Percentiles rank a stretch among this genome's conserved stretches.
Evolutionary conservation across 1,284 basidiomycete genomes (phyloP).

Genomic region (Ustilago bromivora): DNA sequence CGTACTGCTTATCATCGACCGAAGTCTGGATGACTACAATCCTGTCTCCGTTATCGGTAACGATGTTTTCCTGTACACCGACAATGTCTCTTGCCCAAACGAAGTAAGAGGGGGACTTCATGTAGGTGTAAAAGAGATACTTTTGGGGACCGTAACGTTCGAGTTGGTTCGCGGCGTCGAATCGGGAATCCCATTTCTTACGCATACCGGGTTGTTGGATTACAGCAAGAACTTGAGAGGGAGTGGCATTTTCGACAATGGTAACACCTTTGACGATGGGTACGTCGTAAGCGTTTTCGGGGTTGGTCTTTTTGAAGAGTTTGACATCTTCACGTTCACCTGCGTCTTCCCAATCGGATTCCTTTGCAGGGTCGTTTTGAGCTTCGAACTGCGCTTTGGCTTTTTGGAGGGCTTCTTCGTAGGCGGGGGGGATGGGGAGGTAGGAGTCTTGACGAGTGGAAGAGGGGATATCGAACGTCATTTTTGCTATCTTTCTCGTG

Average conservation of each 20-base stretch:
- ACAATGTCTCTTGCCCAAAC: conserved; percentile 66
- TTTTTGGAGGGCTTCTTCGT: conserved; percentile 52
- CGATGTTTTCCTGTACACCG: conserved; percentile 59
- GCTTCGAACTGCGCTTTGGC: conserved; percentile 46
- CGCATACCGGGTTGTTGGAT: conserved; percentile 64
- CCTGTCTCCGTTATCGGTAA: conserved; percentile 32
- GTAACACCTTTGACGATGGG: conserved; percentile 60
- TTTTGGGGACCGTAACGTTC: conserved; percentile 40
- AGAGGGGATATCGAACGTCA: conserved; percentile 60
- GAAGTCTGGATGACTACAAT: conserved; percentile 57
- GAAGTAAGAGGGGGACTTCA: conserved; percentile 64
- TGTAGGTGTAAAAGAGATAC: conserved; percentile 59
- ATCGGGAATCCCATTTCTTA: conserved; percentile 64
- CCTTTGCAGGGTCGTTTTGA: conserved; percentile 46
- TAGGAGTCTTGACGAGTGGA: conserved; percentile 36
- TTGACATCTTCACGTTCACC: conserved; percentile 60
- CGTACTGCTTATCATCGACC: conserved; percentile 55
- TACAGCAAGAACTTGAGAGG: conserved; percentile 55
- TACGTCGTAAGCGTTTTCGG: conserved; percentile 55
- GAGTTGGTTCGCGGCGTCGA: conserved; percentile 52
- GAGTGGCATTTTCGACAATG: conserved; percentile 61
- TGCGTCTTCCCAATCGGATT: conserved; percentile 59
- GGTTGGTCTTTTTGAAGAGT: conserved; percentile 57
- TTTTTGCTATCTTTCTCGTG: conserved; percentile 17
- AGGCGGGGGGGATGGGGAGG: conserved; percentile 46